Evolutionary conservation across 2,329 filamentous ascomycete genomes (phyloP), one percentile per base, ranked within the genome.

Genomic region (Whalleya microplaca): DNA sequence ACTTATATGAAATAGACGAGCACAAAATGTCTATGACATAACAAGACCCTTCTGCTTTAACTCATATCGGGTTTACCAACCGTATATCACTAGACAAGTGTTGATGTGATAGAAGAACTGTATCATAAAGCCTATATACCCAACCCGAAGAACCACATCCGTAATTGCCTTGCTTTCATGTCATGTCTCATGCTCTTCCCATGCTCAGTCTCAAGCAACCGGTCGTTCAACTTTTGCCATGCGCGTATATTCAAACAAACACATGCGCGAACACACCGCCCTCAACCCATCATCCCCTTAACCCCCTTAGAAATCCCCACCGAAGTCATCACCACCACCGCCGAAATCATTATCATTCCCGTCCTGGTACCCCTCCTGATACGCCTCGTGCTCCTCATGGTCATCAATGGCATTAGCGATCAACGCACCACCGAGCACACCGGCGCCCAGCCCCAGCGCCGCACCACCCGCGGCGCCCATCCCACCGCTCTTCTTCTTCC

Each of bases 401-500:
- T 87, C 84, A 53, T 89, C 76, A 48, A 93, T 79, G 1, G 87
- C 87, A 68, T 89, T 80, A 2, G 81, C 87, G 29, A 96, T 73
- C 66, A 96, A 60, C 59, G 85, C 83, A 53, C 92, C 92, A 65
- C 92, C 93, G 1, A 96, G 67, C 70, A 96, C 69, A 72, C 92
- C 92, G 61, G 89, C 92, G 64, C 92, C 92, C 3, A 91, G 73
- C 76, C 92, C 92, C 43, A 96, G 77, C 20, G 90, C 90, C 8
- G 88, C 85, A 49, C 87, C 91, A 46, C 90, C 91, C 1, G 81
- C 84, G 57, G 84, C 80, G n/a, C 91, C 90, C 75, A 94, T 78
- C 2, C 81, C 81, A 3, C 79, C 76, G 21, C 74, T 75, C 45
- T 72, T 64, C 66, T 78, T 79, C 57, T 76, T 79, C 55, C 76